Evolutionary conservation across 1,139 yeast species (phyloP), one percentile per base, ranked within the genome.

Genomic region (Keqinozyma sinolaborantium): DNA sequence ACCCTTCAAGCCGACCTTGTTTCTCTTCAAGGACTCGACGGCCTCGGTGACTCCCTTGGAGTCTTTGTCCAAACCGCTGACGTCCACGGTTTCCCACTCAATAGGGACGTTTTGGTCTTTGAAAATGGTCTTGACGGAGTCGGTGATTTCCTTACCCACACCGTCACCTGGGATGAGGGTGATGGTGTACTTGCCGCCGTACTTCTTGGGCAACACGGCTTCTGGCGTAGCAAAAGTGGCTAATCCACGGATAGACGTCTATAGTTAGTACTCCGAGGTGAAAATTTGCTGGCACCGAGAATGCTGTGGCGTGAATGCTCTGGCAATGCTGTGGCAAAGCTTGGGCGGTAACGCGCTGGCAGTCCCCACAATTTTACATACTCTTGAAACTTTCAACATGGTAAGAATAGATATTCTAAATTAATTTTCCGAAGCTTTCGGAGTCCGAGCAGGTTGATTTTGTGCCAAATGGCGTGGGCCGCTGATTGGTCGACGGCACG

Each of bases 131-230:
- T 84, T 81, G 43, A 92, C 98, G 24, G 97, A 83, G 62, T 85
- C 94, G 39, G 97, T 83, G 61, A 88, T 86, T 71, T 92, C 97
- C 58, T 83, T 83, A 64, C 98, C 98, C 46, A 90, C 83, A 77
- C 98, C 98, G 60, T 92, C 98, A 63, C 90, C 92, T 42, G 97
- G 97, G 53, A 92, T 83, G 60, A 92, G 74, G 35, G 97, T 88
- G 38, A 88, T 95, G 36, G 90, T 83, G 74, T 77, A 90, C 60
- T 82, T 83, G 44, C 96, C 95, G 50, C 97, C 97, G 67, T 87
- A 88, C 70, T 87, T 85, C 73, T 85, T 85, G 53, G 95, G 95
- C 53, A 83, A 70, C 41, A 77, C 76, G 41, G 79, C 58, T 56
- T 79, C 86, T 36, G 80, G 70, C 28, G 71, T 58, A 41, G 77